phyloP scores from a whole-genome alignment of 2,329 filamentous ascomycete species.

The Aureobasidium sp. region DNA sequence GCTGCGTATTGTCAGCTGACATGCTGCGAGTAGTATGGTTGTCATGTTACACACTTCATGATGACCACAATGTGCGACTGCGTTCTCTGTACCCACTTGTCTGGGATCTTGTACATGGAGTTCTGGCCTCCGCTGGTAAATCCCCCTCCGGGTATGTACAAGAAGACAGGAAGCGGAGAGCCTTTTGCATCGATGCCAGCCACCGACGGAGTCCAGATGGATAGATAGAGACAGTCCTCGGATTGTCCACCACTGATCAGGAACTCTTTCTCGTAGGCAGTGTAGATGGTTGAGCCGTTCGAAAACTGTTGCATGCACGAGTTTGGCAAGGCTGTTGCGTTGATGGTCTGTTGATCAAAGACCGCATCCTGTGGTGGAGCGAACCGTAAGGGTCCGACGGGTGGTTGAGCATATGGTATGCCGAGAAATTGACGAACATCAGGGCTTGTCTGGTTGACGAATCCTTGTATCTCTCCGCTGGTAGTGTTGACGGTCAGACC shows the following conservation, averaged over 20 bases:
- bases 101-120: slow-evolving; percentile 38
- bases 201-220: slow-evolving; percentile 36
- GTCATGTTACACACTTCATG: slow-evolving; percentile 20
- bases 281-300: slow-evolving; percentile 14
- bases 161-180: slow-evolving; percentile 34
- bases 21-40: no score
- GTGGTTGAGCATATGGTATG: slow-evolving; percentile 32
- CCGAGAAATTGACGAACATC: slow-evolving; percentile 44
- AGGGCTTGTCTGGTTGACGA: slow-evolving; percentile 31
- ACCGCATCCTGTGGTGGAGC: background rate
- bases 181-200: slow-evolving; percentile 14
- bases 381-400: slow-evolving; percentile 16
- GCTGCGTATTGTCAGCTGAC: background rate
- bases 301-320: slow-evolving; percentile 19
- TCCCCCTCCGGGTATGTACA: slow-evolving; percentile 42
- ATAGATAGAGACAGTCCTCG: slow-evolving; percentile 40
- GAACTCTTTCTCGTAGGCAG: slow-evolving; percentile 14
- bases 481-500: slow-evolving; percentile 21
- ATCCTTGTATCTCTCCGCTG: slow-evolving; percentile 38
- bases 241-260: slow-evolving; percentile 18
- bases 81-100: slow-evolving; percentile 34
- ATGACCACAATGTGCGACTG: slow-evolving; percentile 36
- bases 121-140: slow-evolving; percentile 37
- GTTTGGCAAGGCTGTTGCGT: slow-evolving; percentile 14
- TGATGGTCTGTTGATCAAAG: background rate